Percentiles rank a stretch among this genome's conserved stretches.
These are phyloP conservation scores for Alternaria sp. DNA, from an alignment of 2,329 filamentous ascomycete species.

Conservation along the genomic window DNA sequence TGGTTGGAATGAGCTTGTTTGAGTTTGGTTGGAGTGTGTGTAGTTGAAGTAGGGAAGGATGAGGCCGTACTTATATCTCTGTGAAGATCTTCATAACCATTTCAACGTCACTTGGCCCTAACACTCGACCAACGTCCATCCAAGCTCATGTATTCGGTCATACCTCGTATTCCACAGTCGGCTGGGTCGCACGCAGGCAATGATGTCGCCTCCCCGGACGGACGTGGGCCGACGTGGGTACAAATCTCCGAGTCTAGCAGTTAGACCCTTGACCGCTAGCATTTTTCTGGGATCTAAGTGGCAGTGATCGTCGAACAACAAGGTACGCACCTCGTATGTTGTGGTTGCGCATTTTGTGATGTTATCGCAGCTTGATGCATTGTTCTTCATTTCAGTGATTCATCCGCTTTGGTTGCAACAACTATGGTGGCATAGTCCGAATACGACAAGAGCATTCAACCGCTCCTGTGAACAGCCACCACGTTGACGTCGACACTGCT, in stretches of 20 bases:
- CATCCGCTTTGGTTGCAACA: background rate
- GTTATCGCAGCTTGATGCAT: background rate
- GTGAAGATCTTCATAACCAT: conserved; percentile 1
- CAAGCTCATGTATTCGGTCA: conserved; percentile 9
- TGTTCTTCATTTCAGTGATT: background rate
- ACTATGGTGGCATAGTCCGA: background rate
- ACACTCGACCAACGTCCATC: conserved; percentile 1
- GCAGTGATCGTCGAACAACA: conserved; percentile 7
- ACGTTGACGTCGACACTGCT: background rate
- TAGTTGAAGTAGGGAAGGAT: background rate
- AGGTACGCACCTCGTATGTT: background rate
- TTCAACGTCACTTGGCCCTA: conserved; percentile 16
- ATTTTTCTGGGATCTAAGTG: background rate
- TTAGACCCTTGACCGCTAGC: background rate
- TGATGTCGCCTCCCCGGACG: background rate
- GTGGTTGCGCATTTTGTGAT: background rate
- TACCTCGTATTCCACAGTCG: conserved; percentile 4
- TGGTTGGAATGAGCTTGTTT: background rate
- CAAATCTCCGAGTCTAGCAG: conserved; percentile 11
- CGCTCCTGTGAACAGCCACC: background rate
- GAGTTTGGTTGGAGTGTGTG: background rate
- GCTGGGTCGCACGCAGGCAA: conserved; percentile 9
- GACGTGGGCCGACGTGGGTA: conserved; percentile 4
- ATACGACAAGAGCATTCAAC: background rate
- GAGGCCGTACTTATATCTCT: conserved; percentile 24